Base-by-base conservation (phyloP, 1,139 yeast genomes). In the Candida dubliniensis region DNA sequence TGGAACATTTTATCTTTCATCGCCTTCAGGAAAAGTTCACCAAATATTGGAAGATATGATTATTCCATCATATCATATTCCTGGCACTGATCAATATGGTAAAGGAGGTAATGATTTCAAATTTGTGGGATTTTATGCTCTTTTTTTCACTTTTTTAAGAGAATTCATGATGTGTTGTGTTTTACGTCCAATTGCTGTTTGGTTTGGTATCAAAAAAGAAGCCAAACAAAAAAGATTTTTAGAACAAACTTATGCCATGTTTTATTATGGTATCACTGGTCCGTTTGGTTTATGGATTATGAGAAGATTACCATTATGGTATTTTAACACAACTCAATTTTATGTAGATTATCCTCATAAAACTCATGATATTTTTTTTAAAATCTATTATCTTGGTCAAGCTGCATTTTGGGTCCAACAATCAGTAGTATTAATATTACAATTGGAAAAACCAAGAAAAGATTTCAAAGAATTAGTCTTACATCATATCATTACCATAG, bases 341-440 rank as follows among this genome's bases (percentile, higher is more conserved):
- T 93, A 89, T 64, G 76, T 67, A 44, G 71, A 78, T 29, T 93
- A 86, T 62, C 99, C 99, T 10, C 98, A 95, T 67, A 75, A 79
- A 50, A 76, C 86, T 32, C 90, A 87, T 60, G 84, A 80, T 47
- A 76, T 74, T 49, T 71, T 76, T 49, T 87, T 87, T 69, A 93
- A 93, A 69, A 62, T 82, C 13, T 95, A 86, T 62, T 95, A 93
- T 64, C 73, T 93, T 52, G 82, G 89, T 34, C 99, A 93, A 69
- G 97, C 98, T 6, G 87, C 97, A 2, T 93, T 89, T 66, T 93
- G 99, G 99, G 83, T 90, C 13, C 99, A 93, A 69, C 99, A 93
- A 67, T 84, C 95, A 1, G 81, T 87, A 35, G 85, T 93, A 25
- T 73, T 93, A 50, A 68, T 83, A 45, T 73, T 95, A 53, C 96